A percentile compares a stretch with the other conserved stretches of the same genome.
Evolutionary conservation across 2,329 filamentous ascomycete species (phyloP).

Genomic region (Trichoderma semiorbis): DNA sequence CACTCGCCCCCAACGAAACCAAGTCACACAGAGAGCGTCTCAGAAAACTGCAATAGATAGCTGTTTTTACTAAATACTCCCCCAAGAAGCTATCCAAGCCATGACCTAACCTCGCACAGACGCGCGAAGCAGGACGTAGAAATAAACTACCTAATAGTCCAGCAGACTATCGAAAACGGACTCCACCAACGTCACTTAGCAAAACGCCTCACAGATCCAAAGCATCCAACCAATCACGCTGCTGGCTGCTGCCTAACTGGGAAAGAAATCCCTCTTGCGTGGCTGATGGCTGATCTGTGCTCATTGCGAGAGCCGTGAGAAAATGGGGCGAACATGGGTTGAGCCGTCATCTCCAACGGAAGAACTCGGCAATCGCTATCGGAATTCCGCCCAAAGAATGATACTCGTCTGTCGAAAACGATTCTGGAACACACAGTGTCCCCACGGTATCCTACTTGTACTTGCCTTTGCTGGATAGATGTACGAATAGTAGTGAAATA

Average conservation of each 20-base stretch:
- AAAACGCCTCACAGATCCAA: not conserved
- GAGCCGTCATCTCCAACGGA: not conserved
- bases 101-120: rapidly evolving
- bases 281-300: conserved; percentile 1
- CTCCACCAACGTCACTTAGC: not conserved
- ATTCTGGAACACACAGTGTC: not conserved
- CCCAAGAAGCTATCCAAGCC: not conserved
- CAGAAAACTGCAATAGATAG: not conserved
- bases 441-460: rapidly evolving
- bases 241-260: not conserved
- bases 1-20: no score
- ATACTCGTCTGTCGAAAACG: not conserved
- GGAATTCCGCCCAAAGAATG: not conserved
- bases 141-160: not conserved
- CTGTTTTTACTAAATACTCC: not conserved
- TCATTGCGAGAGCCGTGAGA: not conserved
- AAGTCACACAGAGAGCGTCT: not conserved
- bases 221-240: not conserved
- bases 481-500: not conserved
- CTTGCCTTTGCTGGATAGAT: not conserved
- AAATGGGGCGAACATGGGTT: not conserved
- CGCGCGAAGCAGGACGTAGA: not conserved
- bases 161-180: not conserved
- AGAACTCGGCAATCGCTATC: not conserved
- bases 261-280: not conserved